These are phyloP conservation scores for Fusarium bactridioides DNA, from an alignment of 2,329 filamentous ascomycete genomes.

Conservation along the genomic window DNA sequence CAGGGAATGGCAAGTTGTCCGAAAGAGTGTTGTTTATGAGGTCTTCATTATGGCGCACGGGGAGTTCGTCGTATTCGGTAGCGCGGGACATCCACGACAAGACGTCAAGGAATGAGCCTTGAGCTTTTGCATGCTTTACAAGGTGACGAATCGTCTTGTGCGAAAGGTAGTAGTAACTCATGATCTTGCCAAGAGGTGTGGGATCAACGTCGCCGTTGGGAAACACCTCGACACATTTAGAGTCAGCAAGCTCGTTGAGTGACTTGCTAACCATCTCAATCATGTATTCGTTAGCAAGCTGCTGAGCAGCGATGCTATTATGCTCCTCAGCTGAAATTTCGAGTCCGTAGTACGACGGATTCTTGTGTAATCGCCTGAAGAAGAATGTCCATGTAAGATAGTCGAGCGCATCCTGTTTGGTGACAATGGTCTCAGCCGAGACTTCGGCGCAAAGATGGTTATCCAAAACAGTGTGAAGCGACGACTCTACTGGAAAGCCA, in stretches of 20 bases:
- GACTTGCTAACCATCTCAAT: constrained; percentile 90
- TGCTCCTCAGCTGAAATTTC: constrained; percentile 94
- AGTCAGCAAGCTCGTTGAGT: constrained; percentile 80
- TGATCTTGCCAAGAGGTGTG: constrained; percentile 94
- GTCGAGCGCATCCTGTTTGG: constrained; percentile 96
- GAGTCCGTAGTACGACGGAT: constrained; percentile 96
- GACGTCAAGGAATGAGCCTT: constrained; percentile 81
- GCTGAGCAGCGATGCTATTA: constrained; percentile 84
- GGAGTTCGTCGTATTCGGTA: constrained; percentile 96
- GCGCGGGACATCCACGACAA: constrained; percentile 93
- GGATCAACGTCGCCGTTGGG: constrained; percentile 89
- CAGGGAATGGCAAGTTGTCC: constrained; percentile 74
- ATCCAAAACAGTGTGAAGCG: constrained; percentile 93
- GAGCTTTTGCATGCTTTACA: constrained; percentile 75
- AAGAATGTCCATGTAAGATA: constrained; percentile 99
- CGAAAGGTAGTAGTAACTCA: constrained; percentile 98
- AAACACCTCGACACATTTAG: constrained; percentile 82
- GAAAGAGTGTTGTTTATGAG: constrained; percentile 93
- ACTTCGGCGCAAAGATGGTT: constrained; percentile 97
- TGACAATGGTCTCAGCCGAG: constrained; percentile 88
- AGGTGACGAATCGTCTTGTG: constrained; percentile 93
- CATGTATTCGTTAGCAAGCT: constrained; percentile 93
- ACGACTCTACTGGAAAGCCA: constrained; percentile 96
- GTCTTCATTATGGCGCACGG: constrained; percentile 97
- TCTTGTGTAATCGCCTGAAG: constrained; percentile 96